Percentiles rank a stretch among this genome's conserved stretches.
These are phyloP conservation scores for Fraxinus angustifolia DNA, from an alignment of 305 asterid genomes.

Conservation along the genomic window DNA sequence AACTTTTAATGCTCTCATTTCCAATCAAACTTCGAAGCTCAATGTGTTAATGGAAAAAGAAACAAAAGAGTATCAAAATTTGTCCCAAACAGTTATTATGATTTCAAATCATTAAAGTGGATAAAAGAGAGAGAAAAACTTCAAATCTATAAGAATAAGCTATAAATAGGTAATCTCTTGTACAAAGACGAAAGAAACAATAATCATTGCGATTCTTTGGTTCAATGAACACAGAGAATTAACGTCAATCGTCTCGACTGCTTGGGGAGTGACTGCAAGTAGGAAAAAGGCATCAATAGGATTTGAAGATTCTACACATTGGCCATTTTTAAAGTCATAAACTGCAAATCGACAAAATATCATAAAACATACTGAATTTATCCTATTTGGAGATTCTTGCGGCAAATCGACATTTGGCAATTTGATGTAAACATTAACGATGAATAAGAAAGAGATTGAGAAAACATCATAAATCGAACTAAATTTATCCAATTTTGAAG, in stretches of 20 bases:
- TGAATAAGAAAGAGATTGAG: neutral
- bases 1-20: constrained; percentile 12
- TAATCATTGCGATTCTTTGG: neutral
- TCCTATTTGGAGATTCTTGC: neutral
- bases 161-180: neutral
- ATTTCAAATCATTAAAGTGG: constrained; percentile 1
- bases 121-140: neutral
- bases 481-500: neutral
- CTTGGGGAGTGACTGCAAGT: neutral
- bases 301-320: neutral
- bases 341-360: neutral
- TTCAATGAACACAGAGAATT: neutral
- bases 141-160: neutral
- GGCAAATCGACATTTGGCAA: neutral
- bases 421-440: neutral
- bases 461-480: neutral
- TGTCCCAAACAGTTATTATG: neutral
- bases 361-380: neutral
- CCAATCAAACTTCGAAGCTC: constrained; percentile 11
- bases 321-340: neutral
- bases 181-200: neutral
- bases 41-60: neutral
- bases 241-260: neutral
- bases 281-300: neutral
- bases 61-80: constrained; percentile 10